phyloP scores from a whole-genome alignment of 2,329 filamentous ascomycete genomes.

The Gliomastix tumulicola region DNA sequence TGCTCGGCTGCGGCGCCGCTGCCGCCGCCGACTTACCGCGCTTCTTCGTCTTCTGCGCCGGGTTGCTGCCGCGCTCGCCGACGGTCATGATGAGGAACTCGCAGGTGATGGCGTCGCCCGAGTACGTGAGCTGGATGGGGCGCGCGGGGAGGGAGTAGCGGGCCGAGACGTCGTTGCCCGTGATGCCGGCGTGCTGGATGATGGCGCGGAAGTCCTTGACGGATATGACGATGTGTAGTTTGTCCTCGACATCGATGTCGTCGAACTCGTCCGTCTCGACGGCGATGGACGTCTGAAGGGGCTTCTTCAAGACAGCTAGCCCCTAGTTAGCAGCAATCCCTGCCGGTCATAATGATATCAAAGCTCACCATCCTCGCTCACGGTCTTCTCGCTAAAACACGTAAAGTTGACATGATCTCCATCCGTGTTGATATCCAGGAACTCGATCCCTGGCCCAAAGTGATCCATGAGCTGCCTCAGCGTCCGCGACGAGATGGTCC shows the following conservation, averaged over 20 bases:
- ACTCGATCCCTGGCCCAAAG: slow-evolving; percentile 73
- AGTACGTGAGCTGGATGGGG: slow-evolving; percentile 68
- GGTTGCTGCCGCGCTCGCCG: slow-evolving; percentile 52
- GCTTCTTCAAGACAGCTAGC: slow-evolving; percentile 69
- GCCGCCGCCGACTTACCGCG: slow-evolving; percentile 25
- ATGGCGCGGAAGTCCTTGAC: slow-evolving; percentile 81
- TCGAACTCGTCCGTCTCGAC: slow-evolving; percentile 73
- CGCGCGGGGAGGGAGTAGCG: slow-evolving; percentile 64
- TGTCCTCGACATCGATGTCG: slow-evolving; percentile 65
- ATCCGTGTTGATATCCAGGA: slow-evolving; percentile 71
- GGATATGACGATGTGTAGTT: slow-evolving; percentile 71
- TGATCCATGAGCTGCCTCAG: slow-evolving; percentile 73
- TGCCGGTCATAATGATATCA: background rate
- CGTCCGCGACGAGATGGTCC: slow-evolving; percentile 65
- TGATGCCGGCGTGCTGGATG: slow-evolving; percentile 65
- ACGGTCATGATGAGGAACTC: slow-evolving; percentile 81
- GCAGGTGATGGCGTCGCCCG: slow-evolving; percentile 59
- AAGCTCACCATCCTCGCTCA: slow-evolving; percentile 45
- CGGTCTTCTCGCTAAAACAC: slow-evolving; percentile 74
- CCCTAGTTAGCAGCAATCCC: background rate
- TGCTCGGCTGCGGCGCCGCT: slow-evolving; percentile 17
- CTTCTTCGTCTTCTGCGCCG: slow-evolving; percentile 40
- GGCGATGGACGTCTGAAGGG: slow-evolving; percentile 71
- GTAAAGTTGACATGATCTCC: slow-evolving; percentile 70
- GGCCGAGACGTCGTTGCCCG: slow-evolving; percentile 59